Base-by-base conservation (phyloP, 2,329 filamentous ascomycete species). In the Thelonectria rubi region DNA sequence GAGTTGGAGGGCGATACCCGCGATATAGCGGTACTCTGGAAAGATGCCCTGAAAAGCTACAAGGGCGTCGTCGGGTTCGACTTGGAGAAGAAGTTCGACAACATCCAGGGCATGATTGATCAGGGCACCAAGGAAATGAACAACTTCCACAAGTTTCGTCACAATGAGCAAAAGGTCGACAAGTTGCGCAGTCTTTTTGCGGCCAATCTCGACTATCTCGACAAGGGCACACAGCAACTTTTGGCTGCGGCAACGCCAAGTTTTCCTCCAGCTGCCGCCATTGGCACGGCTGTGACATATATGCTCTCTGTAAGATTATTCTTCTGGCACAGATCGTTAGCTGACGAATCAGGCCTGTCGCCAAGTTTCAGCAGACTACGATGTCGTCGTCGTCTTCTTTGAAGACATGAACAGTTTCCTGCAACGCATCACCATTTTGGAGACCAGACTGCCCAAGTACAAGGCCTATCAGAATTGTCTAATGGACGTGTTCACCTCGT, bases 341-440 rank as follows among this genome's bases (percentile, higher is more conserved):
- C 52, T 67, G 30, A 65, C 52, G 12, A 3, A 6, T 2, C 7
- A 73, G 43, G 73, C 73, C 1, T 74, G 72, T 6, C 66, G 69
- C 1, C 62, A 67, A 6, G 75, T 77, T 0, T 74, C 70, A 0
- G 76, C 74, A 0, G 77, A 80, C 43, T 80, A 78, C 37, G 76
- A 80, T 24, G 66, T 75, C 2, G 69, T 80, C 0, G 68, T 75
- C n/a, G 70, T 70, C 4, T 80, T 80, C 53, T 80, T 80, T 51
- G 71, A 75, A 2, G 72, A 75, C 10, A 77, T 78, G 68, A 74
- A 74, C 49, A 74, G 74, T 6, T 78, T 79, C 21, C 65, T 79
- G 4, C 64, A 72, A 24, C 70, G 76, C 1, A 70, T 78, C 1
- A 69, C 72, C 0, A 72, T 78, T 8, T 42, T 79, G 0, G 73